Percentiles rank a stretch among this genome's conserved stretches.
These are phyloP conservation scores for Syzygium syzygioides DNA, from an alignment of 441 rosid species.

Conservation along the genomic window DNA sequence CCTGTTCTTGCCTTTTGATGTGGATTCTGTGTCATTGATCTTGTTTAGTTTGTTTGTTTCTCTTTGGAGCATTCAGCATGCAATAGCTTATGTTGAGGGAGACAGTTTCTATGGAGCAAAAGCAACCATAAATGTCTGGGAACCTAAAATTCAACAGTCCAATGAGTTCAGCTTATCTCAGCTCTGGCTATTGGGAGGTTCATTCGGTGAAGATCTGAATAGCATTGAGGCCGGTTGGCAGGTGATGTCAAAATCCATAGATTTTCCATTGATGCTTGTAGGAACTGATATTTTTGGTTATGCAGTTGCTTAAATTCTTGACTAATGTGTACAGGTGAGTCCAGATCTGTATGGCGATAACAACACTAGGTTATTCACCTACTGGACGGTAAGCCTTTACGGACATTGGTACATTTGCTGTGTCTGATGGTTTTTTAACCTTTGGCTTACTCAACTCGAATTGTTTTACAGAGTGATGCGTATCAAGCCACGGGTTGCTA, in stretches of 20 bases:
- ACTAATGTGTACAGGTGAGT: slow-evolving; percentile 58
- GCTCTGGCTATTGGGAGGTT: slow-evolving; percentile 51
- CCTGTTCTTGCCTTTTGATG: not conserved
- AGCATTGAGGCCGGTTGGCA: slow-evolving; percentile 71
- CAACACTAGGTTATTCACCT: slow-evolving; percentile 97
- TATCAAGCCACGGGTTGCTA: slow-evolving; percentile 99
- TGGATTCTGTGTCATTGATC: not conserved
- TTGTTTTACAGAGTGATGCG: slow-evolving; percentile 76
- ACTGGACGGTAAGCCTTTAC: slow-evolving; percentile 83
- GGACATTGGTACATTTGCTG: not conserved
- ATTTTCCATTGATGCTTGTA: not conserved
- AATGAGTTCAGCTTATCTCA: slow-evolving; percentile 63
- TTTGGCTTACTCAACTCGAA: not conserved
- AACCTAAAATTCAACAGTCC: slow-evolving; percentile 37
- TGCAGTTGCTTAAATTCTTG: not conserved
- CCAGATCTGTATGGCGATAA: slow-evolving; percentile 99
- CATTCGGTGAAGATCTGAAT: slow-evolving; percentile 45
- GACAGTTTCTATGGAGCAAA: slow-evolving; percentile 48
- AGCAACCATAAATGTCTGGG: slow-evolving; percentile 56
- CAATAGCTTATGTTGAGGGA: slow-evolving; percentile 41
- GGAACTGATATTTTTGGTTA: not conserved
- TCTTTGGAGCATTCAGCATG: slow-evolving; percentile 26
- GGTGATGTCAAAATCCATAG: slow-evolving; percentile 15
- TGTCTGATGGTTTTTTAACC: not conserved
- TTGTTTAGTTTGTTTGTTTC: not conserved